Evolutionary conservation across 306 rosid genomes (phyloP).

Genomic region (Glycine soja): DNA sequence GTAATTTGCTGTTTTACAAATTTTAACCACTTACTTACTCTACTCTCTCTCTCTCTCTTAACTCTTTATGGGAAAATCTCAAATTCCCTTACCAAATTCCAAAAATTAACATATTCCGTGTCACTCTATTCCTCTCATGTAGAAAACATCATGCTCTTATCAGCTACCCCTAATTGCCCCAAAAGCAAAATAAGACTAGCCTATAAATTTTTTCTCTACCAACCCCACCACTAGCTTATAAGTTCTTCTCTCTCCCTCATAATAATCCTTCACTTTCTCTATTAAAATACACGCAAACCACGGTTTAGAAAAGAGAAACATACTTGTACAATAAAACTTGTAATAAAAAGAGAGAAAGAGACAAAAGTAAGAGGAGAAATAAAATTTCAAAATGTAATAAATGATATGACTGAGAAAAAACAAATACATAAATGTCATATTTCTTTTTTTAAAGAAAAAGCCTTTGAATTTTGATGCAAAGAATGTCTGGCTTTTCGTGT

Average conservation of each 20-base stretch:
- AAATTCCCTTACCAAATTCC: neutral
- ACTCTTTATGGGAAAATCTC: too few species aligned
- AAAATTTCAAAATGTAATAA: too few species aligned
- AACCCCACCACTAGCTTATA: slow-evolving; percentile 30
- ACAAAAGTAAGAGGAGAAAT: too few species aligned
- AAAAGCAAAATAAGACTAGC: neutral
- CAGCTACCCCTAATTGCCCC: slow-evolving; percentile 1
- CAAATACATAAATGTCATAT: too few species aligned
- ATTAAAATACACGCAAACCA: neutral
- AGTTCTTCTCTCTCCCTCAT: neutral
- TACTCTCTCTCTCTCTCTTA: neutral
- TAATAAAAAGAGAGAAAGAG: too few species aligned
- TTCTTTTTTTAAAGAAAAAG: neutral
- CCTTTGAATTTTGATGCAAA: slow-evolving; percentile 7
- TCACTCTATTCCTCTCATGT: neutral
- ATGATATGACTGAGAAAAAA: too few species aligned
- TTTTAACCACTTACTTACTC: neutral
- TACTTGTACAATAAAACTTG: too few species aligned
- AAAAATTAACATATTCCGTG: neutral
- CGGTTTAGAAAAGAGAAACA: neutral
- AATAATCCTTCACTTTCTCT: neutral
- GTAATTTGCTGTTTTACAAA: neutral
- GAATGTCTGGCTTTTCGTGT: slow-evolving; percentile 55
- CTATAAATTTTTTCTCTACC: slow-evolving; percentile 23
- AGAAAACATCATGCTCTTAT: slow-evolving; percentile 32